Percentiles rank a stretch among this genome's conserved stretches.
Conservation (phyloP, 495 filamentous ascomycete genomes). For the Corynascus novoguineensis region DNA sequence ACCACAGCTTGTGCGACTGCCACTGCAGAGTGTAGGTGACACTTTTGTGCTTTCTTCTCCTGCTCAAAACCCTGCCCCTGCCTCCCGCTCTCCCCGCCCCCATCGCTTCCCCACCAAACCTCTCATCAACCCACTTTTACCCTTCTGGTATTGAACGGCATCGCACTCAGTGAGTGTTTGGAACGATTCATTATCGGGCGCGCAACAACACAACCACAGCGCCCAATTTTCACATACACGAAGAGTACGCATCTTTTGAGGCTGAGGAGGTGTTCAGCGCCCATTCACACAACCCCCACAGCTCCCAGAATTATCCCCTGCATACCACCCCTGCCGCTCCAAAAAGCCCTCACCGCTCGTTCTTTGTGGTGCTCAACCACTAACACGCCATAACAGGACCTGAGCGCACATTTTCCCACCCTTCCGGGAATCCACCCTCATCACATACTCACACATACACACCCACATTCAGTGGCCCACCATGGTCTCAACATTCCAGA, state of each 20-base stretch:
- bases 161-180: background rate
- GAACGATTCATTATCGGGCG: background rate
- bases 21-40: conserved; percentile 29
- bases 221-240: background rate
- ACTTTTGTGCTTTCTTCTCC: conserved; percentile 13
- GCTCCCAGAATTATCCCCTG: conserved; percentile 15
- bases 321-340: conserved; percentile 16
- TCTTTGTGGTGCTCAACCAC: conserved; percentile 25
- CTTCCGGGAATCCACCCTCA: conserved; percentile 12
- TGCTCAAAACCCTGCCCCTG: conserved; percentile 14
- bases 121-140: conserved; percentile 7
- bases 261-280: conserved; percentile 3
- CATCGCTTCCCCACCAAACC: conserved; percentile 14
- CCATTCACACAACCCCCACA: conserved; percentile 2
- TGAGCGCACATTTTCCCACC: conserved; percentile 23
- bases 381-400: conserved; percentile 36
- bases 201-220: background rate
- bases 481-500: conserved; percentile 49
- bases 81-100: conserved; percentile 9
- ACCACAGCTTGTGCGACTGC: conserved; percentile 32
- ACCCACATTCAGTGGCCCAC: conserved; percentile 25
- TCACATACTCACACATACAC: conserved; percentile 12
- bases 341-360: conserved; percentile 32
- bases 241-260: conserved; percentile 6
- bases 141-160: background rate